These are phyloP conservation scores for Hippophae rhamnoides DNA, from an alignment of 306 rosid genomes.

Conservation along the genomic window DNA sequence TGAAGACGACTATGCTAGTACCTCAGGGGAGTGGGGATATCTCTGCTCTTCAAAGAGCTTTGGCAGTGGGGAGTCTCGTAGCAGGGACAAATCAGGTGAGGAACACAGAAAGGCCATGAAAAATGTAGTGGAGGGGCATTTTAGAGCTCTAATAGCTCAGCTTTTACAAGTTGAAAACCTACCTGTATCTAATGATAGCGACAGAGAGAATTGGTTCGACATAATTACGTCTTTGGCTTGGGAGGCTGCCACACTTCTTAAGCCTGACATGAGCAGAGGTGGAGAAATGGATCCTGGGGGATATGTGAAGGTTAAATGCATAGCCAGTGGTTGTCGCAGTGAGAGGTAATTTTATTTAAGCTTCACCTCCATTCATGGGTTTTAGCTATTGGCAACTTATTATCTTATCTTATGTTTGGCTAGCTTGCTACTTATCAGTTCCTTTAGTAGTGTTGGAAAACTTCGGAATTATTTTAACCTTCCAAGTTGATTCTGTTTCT, in stretches of 20 bases:
- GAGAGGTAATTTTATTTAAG: slow-evolving; percentile 43
- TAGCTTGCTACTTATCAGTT: too few relatives aligned
- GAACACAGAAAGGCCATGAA: slow-evolving; percentile 59
- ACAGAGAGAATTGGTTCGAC: slow-evolving; percentile 66
- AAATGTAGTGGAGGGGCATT: slow-evolving; percentile 82
- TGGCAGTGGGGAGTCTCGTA: slow-evolving; percentile 60
- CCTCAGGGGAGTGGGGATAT: slow-evolving; percentile 79
- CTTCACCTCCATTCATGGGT: slow-evolving; percentile 10
- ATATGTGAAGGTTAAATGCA: slow-evolving; percentile 81
- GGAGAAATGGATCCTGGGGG: slow-evolving; percentile 97
- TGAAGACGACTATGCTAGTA: slow-evolving; percentile 49
- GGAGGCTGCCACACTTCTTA: slow-evolving; percentile 87
- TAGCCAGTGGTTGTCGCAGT: slow-evolving; percentile 58
- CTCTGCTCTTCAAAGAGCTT: slow-evolving; percentile 45
- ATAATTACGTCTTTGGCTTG: slow-evolving; percentile 71
- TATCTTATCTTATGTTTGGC: too few relatives aligned
- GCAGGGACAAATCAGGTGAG: slow-evolving; percentile 58
- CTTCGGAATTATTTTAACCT: too few relatives aligned
- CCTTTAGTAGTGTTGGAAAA: too few relatives aligned
- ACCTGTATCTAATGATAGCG: slow-evolving; percentile 38
- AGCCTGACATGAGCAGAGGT: slow-evolving; percentile 75
- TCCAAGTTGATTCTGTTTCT: too few relatives aligned
- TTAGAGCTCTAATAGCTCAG: slow-evolving; percentile 68
- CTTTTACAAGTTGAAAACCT: slow-evolving; percentile 70
- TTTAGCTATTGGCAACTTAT: not conserved